Evolutionary conservation across 768 basidiomycete genomes (phyloP).

Genomic region (Boletales sp.): DNA sequence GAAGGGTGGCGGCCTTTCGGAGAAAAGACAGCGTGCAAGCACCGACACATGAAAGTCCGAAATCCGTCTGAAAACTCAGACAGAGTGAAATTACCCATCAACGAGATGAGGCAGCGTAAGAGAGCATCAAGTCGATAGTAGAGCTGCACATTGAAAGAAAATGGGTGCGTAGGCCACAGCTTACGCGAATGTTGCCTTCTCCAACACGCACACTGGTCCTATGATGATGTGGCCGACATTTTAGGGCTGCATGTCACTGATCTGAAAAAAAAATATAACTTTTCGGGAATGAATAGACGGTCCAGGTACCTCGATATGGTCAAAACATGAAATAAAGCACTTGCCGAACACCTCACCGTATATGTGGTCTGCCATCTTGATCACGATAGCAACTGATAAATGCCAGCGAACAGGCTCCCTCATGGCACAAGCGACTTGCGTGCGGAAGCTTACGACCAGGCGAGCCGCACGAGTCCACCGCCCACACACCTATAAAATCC

Average conservation of each 20-base stretch:
- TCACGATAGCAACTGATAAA: constrained; percentile 25
- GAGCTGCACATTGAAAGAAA: constrained; percentile 9
- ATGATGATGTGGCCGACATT: constrained; percentile 11
- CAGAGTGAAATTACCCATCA: constrained; percentile 16
- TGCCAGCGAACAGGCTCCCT: constrained; percentile 17
- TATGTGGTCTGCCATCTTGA: constrained; percentile 22
- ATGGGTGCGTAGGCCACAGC: constrained; percentile 5
- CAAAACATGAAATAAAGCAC: constrained; percentile 19
- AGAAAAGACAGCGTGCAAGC: constrained; percentile 21
- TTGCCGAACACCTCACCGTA: constrained; percentile 26
- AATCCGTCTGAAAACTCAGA: constrained; percentile 28
- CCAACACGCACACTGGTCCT: constrained; percentile 2
- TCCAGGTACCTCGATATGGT: constrained; percentile 27
- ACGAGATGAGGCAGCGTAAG: constrained; percentile 7
- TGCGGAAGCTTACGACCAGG: constrained; percentile 10
- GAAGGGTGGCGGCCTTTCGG: constrained; percentile 21
- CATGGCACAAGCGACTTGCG: constrained; percentile 14
- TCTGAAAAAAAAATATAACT: constrained; percentile 15
- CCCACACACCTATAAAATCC: constrained; percentile 25
- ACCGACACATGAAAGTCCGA: constrained; percentile 33
- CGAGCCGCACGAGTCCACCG: constrained; percentile 13
- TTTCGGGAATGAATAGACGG: constrained; percentile 24
- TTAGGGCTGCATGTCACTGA: constrained; percentile 18
- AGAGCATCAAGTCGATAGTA: constrained; percentile 5
- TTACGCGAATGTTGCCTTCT: constrained; percentile 6